phyloP scores from a whole-genome alignment of 768 basidiomycete genomes.

The Leccinellum luteum region DNA sequence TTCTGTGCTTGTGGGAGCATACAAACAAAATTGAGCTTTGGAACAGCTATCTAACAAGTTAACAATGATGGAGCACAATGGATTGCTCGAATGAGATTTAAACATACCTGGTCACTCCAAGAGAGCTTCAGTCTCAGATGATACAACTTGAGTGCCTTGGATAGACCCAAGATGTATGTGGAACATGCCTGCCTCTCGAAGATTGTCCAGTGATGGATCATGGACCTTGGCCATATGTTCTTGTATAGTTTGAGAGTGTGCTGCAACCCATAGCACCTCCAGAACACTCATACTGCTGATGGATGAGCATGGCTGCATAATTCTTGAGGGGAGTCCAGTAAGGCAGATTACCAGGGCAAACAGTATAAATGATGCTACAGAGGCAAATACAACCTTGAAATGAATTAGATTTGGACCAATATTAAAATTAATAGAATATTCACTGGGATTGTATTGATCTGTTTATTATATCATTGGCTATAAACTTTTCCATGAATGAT shows the following conservation, averaged over 20 bases:
- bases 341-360: neutral
- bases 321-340: neutral
- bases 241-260: conserved; percentile 1
- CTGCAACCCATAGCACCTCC: conserved; percentile 11
- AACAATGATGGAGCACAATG: too few relatives aligned
- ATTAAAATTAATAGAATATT: neutral
- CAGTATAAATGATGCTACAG: conserved; percentile 4
- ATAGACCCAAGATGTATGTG: neutral
- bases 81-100: too few relatives aligned
- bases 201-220: neutral
- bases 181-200: conserved; percentile 12
- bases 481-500: neutral
- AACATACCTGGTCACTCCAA: too few relatives aligned
- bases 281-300: conserved; percentile 11
- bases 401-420: neutral
- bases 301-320: neutral
- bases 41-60: too few relatives aligned
- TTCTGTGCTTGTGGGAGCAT: too few relatives aligned
- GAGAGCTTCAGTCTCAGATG: too few relatives aligned
- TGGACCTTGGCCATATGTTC: neutral
- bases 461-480: neutral
- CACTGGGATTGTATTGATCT: conserved; percentile 19
- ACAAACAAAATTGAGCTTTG: too few relatives aligned
- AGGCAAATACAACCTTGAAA: conserved; percentile 4
- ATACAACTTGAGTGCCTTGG: neutral